Base-by-base conservation (phyloP, 805 yeast genomes). In the Helenozyma rhizophorensis region DNA sequence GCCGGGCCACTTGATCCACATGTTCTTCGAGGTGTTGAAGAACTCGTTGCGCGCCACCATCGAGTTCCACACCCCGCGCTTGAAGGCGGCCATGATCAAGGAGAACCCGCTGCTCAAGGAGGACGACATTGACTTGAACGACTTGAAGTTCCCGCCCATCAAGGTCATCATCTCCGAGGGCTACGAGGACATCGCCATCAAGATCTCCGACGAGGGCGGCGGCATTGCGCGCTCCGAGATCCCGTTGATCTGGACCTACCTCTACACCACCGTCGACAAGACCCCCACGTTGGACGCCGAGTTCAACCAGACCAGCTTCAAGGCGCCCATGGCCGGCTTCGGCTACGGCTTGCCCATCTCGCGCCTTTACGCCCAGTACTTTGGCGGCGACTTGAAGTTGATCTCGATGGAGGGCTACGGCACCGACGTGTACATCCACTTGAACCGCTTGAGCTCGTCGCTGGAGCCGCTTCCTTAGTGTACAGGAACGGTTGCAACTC, bases 321-420 rank as follows among this genome's bases (percentile, higher is more conserved):
- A 76, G 53, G 95, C 95, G 1, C 96, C 96, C 37, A 82, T 87
- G 84, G 95, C 95, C 32, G 96, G 96, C 0, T 82, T 83, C 45
- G 96, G 96, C 18, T 89, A 87, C 51, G 96, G 96, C 0, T 68
- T 87, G 47, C 95, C 96, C 2, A 79, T 88, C 34, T 81, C 93
- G 29, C 62, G 96, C 37, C 68, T 87, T 23, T 88, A 88, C 47
- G 89, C 96, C 2, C 78, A 89, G 42, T 87, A 87, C 55, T 87
- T 88, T 53, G 95, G 95, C 6, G 95, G 95, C 3, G 96, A 88
- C 50, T 71, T 87, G 56, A 83, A 82, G 52, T 69, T 88, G 50
- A 87, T 86, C 35, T 77, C 87, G 21, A 85, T 88, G 95, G 96
- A 87, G 58, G 95, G 95, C 7, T 85, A 87, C 51, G 96, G 96